Percentiles rank a stretch among this genome's conserved stretches.
These are phyloP conservation scores for Trypanosoma avium DNA, from an alignment of 208 protist genomes.

Conservation along the genomic window DNA sequence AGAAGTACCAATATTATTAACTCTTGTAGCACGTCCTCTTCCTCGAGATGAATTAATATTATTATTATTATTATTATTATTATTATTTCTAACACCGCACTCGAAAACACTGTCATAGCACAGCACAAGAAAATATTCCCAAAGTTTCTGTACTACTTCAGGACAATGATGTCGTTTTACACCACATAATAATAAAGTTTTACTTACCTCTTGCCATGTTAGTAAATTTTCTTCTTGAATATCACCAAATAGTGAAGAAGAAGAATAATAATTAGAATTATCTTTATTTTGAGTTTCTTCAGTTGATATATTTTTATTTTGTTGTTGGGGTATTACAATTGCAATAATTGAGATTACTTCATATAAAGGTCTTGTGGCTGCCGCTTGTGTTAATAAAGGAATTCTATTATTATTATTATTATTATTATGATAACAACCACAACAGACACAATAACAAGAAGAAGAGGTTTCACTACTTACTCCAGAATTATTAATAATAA, in stretches of 20 bases:
- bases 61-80: not conserved
- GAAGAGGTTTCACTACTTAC: too few relatives aligned
- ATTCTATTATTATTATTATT: not conserved
- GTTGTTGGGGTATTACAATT: not conserved
- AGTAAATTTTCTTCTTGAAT: slow-evolving; percentile 17
- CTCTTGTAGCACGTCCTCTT: too few relatives aligned
- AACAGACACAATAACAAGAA: not conserved
- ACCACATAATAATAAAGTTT: slow-evolving; percentile 33
- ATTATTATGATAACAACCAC: not conserved
- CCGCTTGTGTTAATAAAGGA: not conserved
- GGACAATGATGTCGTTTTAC: slow-evolving; percentile 54
- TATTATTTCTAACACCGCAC: not conserved
- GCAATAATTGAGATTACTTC: slow-evolving; percentile 1
- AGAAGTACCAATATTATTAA: not conserved
- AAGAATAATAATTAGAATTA: not conserved
- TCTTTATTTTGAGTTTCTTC: not conserved
- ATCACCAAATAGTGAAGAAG: not conserved
- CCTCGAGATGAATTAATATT: too few relatives aligned
- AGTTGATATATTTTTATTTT: not conserved
- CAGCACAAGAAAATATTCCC: slow-evolving; percentile 31
- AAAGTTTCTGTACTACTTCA: slow-evolving; percentile 27
- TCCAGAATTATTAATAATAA: not conserved
- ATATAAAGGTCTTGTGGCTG: not conserved
- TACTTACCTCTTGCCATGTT: slow-evolving; percentile 17
- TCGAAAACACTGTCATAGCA: slow-evolving; percentile 10